Percentiles rank a stretch among this genome's conserved stretches.
phyloP scores from a whole-genome alignment of 345 rosid species.

The Melaleuca alternifolia region DNA sequence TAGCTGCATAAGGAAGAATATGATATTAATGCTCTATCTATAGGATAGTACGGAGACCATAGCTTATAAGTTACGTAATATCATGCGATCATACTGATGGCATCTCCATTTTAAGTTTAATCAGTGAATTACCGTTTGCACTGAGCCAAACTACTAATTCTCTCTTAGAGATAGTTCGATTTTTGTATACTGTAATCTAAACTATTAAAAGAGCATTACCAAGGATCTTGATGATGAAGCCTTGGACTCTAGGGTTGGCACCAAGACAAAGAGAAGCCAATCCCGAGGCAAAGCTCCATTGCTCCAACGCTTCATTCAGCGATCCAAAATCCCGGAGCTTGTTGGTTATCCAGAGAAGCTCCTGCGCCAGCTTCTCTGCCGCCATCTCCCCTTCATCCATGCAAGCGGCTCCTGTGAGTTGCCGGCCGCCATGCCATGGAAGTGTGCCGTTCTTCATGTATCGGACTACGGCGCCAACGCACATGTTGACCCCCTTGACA shows the following conservation, averaged over 20 bases:
- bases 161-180: neutral
- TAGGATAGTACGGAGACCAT: too few species aligned
- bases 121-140: neutral
- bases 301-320: slow-evolving; percentile 48
- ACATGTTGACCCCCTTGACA: slow-evolving; percentile 31
- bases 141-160: neutral
- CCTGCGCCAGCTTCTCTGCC: slow-evolving; percentile 71
- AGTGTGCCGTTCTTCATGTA: slow-evolving; percentile 12
- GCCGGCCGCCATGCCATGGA: slow-evolving; percentile 9
- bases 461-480: slow-evolving; percentile 23
- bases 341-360: slow-evolving; percentile 48
- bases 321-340: slow-evolving; percentile 47
- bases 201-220: slow-evolving; percentile 10
- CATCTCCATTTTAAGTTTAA: too few species aligned
- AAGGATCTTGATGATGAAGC: slow-evolving; percentile 47
- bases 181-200: neutral
- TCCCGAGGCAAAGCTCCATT: slow-evolving; percentile 61
- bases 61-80: too few species aligned
- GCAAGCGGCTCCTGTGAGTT: neutral
- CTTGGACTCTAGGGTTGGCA: slow-evolving; percentile 59
- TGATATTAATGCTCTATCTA: neutral
- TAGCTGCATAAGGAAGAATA: slow-evolving; percentile 16
- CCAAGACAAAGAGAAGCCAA: slow-evolving; percentile 52
- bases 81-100: too few species aligned
- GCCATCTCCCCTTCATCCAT: slow-evolving; percentile 26